phyloP scores from a whole-genome alignment of 208 protist species.

The Wallacemonas rigidus region DNA sequence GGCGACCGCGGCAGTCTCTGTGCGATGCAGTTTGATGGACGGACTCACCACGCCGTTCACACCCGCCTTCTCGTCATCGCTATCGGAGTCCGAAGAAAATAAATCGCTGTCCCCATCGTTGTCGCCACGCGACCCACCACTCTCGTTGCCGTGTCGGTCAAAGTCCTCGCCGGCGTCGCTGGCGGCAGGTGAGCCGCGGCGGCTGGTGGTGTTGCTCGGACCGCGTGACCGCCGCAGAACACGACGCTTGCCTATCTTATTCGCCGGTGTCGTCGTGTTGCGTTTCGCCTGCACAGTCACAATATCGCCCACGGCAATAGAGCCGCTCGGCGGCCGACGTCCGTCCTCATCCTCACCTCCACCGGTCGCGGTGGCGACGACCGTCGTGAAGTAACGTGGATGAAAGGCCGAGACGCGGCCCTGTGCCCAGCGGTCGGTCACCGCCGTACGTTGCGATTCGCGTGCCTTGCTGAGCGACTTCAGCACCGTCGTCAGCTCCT shows the following conservation, averaged over 20 bases:
- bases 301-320: not conserved
- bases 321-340: not conserved
- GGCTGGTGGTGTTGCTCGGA: not conserved
- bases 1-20: constrained; percentile 65
- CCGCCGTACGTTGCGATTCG: constrained; percentile 49
- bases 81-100: constrained; percentile 16
- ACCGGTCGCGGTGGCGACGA: not conserved
- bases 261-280: not conserved
- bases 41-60: constrained; percentile 22
- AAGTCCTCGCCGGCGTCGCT: constrained; percentile 16
- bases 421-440: constrained; percentile 62
- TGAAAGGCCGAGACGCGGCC: constrained; percentile 59
- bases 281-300: constrained; percentile 12
- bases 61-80: constrained; percentile 15
- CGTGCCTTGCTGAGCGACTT: constrained; percentile 64
- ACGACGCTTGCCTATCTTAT: constrained; percentile 2
- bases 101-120: constrained; percentile 22
- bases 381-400: constrained; percentile 60
- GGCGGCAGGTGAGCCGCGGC: not conserved
- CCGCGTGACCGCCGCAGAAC: not conserved
- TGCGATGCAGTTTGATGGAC: constrained; percentile 49
- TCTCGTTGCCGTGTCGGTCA: not conserved
- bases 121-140: not conserved
- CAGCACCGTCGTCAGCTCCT: constrained; percentile 50
- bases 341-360: constrained; percentile 25